These are phyloP conservation scores for Hawksworthiomyces lignivorus DNA, from an alignment of 2,329 filamentous ascomycete species.

Conservation along the genomic window DNA sequence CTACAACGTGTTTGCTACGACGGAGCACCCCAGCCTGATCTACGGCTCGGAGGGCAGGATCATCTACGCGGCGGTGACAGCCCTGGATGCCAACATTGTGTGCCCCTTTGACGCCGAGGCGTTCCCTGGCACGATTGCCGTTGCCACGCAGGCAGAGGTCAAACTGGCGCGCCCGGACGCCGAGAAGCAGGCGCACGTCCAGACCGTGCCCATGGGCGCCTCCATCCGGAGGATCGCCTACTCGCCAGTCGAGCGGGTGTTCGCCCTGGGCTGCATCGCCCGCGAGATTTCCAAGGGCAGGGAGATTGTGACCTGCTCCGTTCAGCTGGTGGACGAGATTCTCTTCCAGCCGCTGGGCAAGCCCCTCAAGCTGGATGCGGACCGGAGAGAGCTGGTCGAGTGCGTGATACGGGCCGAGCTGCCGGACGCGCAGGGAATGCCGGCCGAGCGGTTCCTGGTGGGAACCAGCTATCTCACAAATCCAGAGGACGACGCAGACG, in stretches of 20 bases:
- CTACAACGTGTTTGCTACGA: constrained; percentile 83
- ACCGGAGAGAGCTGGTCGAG: constrained; percentile 65
- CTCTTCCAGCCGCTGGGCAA: constrained; percentile 70
- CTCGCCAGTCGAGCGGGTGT: constrained; percentile 68
- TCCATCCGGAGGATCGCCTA: constrained; percentile 85
- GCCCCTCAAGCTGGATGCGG: constrained; percentile 52
- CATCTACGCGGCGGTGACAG: constrained; percentile 88
- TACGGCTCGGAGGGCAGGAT: constrained; percentile 83
- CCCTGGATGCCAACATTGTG: constrained; percentile 73
- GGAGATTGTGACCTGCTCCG: constrained; percentile 71
- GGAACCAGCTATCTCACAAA: constrained; percentile 74
- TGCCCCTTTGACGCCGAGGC: constrained; percentile 75
- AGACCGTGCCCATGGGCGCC: constrained; percentile 67
- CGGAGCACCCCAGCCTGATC: constrained; percentile 88
- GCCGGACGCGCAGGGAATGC: constrained; percentile 45
- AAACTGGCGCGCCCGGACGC: constrained; percentile 76
- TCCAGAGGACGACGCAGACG: constrained; percentile 28
- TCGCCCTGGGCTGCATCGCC: constrained; percentile 79
- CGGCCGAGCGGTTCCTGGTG: constrained; percentile 76
- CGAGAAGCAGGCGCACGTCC: constrained; percentile 81
- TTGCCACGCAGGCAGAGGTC: constrained; percentile 70
- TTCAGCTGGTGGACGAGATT: constrained; percentile 86
- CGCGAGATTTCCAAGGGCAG: constrained; percentile 62
- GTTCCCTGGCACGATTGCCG: constrained; percentile 71
- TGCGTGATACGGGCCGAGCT: constrained; percentile 73